Conservation (phyloP, 768 basidiomycete species). For the Calocybe indica region DNA sequence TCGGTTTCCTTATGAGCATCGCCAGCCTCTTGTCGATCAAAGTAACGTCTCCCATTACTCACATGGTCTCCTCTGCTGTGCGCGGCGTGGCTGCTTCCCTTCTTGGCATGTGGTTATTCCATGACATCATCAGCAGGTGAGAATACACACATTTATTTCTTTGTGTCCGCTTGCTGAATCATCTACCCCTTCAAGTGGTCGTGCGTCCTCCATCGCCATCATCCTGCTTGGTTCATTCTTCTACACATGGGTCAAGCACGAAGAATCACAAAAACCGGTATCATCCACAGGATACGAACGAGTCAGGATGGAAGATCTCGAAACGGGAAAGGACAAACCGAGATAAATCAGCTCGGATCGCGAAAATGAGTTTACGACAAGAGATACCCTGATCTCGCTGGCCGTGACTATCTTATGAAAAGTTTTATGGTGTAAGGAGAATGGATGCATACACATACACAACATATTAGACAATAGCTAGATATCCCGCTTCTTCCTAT, state of each 20-base stretch:
- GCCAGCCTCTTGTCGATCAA: conserved; percentile 93
- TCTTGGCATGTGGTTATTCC: conserved; percentile 75
- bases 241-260: conserved; percentile 86
- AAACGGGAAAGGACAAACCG: conserved; percentile 33
- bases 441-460: too few species aligned
- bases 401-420: too few species aligned
- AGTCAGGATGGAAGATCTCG: conserved; percentile 59
- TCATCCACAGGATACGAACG: conserved; percentile 46
- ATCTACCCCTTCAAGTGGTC: conserved; percentile 48
- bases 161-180: neutral
- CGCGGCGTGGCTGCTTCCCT: conserved; percentile 91
- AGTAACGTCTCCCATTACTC: conserved; percentile 94
- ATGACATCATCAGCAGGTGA: conserved; percentile 74
- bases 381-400: too few species aligned
- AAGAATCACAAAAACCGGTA: conserved; percentile 44
- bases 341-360: too few species aligned
- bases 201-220: conserved; percentile 70
- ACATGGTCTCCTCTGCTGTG: conserved; percentile 95
- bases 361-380: too few species aligned
- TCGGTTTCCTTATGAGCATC: conserved; percentile 94
- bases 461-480: too few species aligned
- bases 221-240: conserved; percentile 79
- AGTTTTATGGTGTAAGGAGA: too few species aligned
- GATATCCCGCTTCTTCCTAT: too few species aligned
- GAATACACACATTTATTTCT: conserved; percentile 19